phyloP scores from a whole-genome alignment of 352 stramenopile species.

The Phytophthora megakarya region DNA sequence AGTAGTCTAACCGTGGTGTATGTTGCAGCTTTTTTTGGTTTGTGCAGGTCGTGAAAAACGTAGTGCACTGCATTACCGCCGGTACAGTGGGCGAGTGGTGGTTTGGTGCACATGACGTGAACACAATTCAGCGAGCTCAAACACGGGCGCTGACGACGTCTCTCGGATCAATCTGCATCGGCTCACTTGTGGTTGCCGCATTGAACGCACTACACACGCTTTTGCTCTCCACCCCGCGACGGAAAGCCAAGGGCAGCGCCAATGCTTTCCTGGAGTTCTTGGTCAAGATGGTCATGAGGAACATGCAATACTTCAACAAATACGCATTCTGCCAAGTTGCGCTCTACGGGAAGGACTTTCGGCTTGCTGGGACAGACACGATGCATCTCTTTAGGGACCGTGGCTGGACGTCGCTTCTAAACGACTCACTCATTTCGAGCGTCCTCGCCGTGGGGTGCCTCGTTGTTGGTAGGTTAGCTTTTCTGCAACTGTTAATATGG shows the following conservation, averaged over 20 bases:
- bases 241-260: slow-evolving; percentile 60
- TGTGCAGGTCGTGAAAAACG: slow-evolving; percentile 83
- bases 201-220: slow-evolving; percentile 72
- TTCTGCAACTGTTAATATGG: neutral
- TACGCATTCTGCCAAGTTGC: slow-evolving; percentile 87
- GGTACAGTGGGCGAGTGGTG: slow-evolving; percentile 87
- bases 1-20: neutral
- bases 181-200: slow-evolving; percentile 76
- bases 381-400: slow-evolving; percentile 83
- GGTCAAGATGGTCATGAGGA: slow-evolving; percentile 68
- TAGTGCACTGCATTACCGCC: slow-evolving; percentile 85
- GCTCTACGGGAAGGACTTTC: slow-evolving; percentile 87
- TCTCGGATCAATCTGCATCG: slow-evolving; percentile 84
- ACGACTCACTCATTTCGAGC: slow-evolving; percentile 79
- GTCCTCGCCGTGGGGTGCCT: slow-evolving; percentile 78
- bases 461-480: slow-evolving; percentile 64
- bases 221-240: slow-evolving; percentile 68
- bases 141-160: slow-evolving; percentile 74
- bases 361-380: slow-evolving; percentile 70
- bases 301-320: slow-evolving; percentile 89
- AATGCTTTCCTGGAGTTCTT: slow-evolving; percentile 88
- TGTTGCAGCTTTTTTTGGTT: slow-evolving; percentile 79
- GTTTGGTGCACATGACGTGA: slow-evolving; percentile 73
- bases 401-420: slow-evolving; percentile 79
- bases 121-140: slow-evolving; percentile 72